Base-by-base conservation (phyloP, 108 stramenopile species). In the Skeletonema potamos region DNA sequence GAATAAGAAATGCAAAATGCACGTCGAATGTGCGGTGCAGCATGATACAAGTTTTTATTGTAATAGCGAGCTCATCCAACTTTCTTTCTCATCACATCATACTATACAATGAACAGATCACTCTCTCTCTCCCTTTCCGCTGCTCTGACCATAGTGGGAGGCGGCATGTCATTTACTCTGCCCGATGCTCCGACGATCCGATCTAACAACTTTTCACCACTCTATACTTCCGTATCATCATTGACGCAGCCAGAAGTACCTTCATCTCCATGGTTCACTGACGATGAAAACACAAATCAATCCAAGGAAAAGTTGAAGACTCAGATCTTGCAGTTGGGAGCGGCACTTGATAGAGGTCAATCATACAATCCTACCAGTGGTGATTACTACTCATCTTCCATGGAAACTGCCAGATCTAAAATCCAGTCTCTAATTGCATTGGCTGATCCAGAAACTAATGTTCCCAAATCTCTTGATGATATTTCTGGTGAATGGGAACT, bases 301-400 rank as follows among this genome's bases (percentile, higher is more conserved):
- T 71, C 76, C 22, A 59, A 66, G 41, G 78, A 83, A 20, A 82
- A 81, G 66, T 27, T 88, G 41, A 94, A 94, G 74, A 63, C 84
- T 8, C 84, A 90, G 63, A 83, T 95, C 27, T 61, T 95, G 9
- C 89, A 92, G 71, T 70, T 95, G 10, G 94, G 94, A 26, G 94
- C 94, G 1, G 86, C 90, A 15, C 75, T 95, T 27, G 94, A 95
- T 77, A 85, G 94, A 24, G 94, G 94, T 5, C 94, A 95, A 75
- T 73, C 89, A 2, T 95, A 92, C 77, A 95, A 95, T 66, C 94
- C 94, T 6, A 95, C 94, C 11, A 83, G 85, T 5, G 94, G 94
- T 17, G 66, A 76, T 20, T 91, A 95, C 64, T 95, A 95, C 66
- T 56, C 71, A 26, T 81, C 77, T 17, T 80, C 82, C 60, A 92